Evolutionary conservation across 2,329 filamentous ascomycete genomes (phyloP).

Genomic region (Alternaria atra): DNA sequence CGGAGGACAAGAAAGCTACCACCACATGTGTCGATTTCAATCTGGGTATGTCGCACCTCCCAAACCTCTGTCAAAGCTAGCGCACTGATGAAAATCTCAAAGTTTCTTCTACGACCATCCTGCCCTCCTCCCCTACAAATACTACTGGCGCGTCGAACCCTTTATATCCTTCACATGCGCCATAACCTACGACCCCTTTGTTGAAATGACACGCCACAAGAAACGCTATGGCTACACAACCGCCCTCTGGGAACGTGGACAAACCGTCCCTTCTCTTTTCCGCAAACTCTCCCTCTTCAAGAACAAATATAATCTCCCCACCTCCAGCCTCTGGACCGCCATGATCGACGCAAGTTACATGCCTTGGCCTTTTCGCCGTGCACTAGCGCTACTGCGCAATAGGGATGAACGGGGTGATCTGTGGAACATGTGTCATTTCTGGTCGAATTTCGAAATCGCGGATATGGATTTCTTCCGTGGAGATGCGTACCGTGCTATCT

Average conservation of each 20-base stretch:
- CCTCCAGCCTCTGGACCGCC: conserved; percentile 23
- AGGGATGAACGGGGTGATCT: conserved; percentile 82
- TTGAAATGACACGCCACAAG: conserved; percentile 93
- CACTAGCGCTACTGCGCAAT: conserved; percentile 32
- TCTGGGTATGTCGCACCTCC: conserved; percentile 22
- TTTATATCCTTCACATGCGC: conserved; percentile 98
- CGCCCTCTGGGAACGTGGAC: conserved; percentile 91
- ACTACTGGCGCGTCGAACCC: conserved; percentile 97
- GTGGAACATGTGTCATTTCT: conserved; percentile 97
- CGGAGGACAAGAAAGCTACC: conserved; percentile 83
- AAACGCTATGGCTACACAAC: conserved; percentile 98
- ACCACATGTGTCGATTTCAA: conserved; percentile 99
- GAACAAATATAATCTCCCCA: conserved; percentile 7
- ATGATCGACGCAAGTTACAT: conserved; percentile 24
- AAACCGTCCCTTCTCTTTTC: conserved; percentile 74
- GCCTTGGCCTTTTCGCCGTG: conserved; percentile 26
- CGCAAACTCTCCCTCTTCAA: conserved; percentile 28
- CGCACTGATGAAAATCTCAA: conserved; percentile 2
- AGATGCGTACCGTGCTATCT: conserved; percentile 88
- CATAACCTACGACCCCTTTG: conserved; percentile 95
- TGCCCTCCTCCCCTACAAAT: conserved; percentile 78
- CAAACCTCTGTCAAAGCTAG: not conserved
- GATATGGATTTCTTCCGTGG: conserved; percentile 91
- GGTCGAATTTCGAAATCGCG: conserved; percentile 96
- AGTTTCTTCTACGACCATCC: conserved; percentile 91